These are phyloP conservation scores for Gentiana dahurica DNA, from an alignment of 257 asterid genomes.

Conservation along the genomic window DNA sequence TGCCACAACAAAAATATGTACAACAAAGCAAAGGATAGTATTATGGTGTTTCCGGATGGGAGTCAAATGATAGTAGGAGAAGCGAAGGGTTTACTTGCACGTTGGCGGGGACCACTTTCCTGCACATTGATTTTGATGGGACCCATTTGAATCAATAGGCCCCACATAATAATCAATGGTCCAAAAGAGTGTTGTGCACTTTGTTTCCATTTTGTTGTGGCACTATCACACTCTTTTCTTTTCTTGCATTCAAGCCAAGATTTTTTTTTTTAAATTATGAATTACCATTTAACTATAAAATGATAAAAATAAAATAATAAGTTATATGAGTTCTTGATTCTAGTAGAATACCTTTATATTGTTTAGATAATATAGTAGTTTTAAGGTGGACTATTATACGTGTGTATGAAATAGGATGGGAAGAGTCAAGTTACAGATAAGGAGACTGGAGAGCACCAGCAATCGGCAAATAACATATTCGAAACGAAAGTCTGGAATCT, in stretches of 20 bases:
- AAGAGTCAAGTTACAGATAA: slow-evolving; percentile 71
- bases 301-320: neutral
- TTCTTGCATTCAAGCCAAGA: too few species aligned
- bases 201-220: neutral
- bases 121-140: too few species aligned
- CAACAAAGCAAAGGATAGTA: too few species aligned
- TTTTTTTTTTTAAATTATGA: neutral
- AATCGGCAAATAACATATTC: slow-evolving; percentile 80
- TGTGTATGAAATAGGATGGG: slow-evolving; percentile 55
- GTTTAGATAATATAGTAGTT: neutral
- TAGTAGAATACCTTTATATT: neutral
- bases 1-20: too few species aligned
- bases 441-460: slow-evolving; percentile 64
- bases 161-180: too few species aligned
- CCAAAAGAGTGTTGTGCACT: too few species aligned
- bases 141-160: too few species aligned
- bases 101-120: too few species aligned
- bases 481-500: slow-evolving; percentile 66
- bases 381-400: neutral
- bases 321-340: neutral
- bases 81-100: too few species aligned
- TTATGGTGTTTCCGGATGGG: too few species aligned
- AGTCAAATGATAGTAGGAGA: too few species aligned
- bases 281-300: neutral
- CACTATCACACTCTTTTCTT: too few species aligned